Evolutionary conservation across 805 yeast species (phyloP), one percentile per base, ranked within the genome.

Genomic region (Metschnikowia sp.): DNA sequence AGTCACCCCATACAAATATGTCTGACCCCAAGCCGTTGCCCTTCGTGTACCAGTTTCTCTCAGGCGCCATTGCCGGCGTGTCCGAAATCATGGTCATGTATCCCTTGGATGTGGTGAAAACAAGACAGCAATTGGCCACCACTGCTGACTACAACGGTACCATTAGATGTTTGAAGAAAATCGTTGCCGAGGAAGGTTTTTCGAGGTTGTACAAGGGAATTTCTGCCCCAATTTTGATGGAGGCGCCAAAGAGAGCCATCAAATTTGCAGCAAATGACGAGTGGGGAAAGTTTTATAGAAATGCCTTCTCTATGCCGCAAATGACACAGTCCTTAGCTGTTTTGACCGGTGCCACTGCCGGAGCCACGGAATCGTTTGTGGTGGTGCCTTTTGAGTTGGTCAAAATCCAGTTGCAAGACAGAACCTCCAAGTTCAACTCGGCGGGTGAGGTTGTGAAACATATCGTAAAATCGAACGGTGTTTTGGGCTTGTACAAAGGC

Each of bases 171-270:
- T 68, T 94, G 58, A 69, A 77, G 53, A 90, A 91, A 69, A 92
- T 94, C 58, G 78, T 94, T 58, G 81, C 79, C 59, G 83, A 81
- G 57, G 99, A 94, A 68, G 99, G 99, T 43, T 77, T 82, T 36
- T 70, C 85, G 10, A 77, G 94, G 53, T 78, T 92, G 49, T 94
- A 94, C 72, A 83, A 91, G 64, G 99, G 99, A 56, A 94, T 94
- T 60, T 74, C 87, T 30, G 96, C 99, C 22, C 99, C 99, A 32
- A 88, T 94, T 57, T 76, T 94, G 61, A 94, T 94, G 99, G 99
- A 94, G 69, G 99, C 98, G 11, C 99, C 99, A 55, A 94, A 94
- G 77, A 83, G 99, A 75, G 99, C 99, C 36, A 91, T 96, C 56
- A 94, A 94, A 69, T 94, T 94, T 65, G 97, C 98, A 44, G 96